These are phyloP conservation scores for Aspergillus sp. DNA, from an alignment of 2,329 filamentous ascomycete genomes.

Conservation along the genomic window DNA sequence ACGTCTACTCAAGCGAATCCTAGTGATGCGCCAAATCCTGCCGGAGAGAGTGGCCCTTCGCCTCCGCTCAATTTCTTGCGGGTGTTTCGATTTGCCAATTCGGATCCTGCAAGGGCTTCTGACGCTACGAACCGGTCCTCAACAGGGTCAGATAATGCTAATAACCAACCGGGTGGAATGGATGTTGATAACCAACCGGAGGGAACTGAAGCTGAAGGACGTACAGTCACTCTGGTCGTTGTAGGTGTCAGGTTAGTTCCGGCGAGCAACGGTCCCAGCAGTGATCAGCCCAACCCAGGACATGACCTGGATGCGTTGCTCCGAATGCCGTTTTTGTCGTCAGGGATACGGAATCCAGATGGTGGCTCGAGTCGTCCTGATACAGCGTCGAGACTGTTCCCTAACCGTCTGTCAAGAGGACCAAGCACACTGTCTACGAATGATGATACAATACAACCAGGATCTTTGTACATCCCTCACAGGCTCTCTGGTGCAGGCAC, in stretches of 20 bases:
- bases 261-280: constrained; percentile 41
- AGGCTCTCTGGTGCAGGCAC: constrained; percentile 26
- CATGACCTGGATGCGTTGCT: constrained; percentile 40
- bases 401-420: constrained; percentile 48
- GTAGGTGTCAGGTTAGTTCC: constrained; percentile 63
- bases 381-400: constrained; percentile 48
- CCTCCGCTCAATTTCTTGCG: constrained; percentile 61
- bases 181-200: constrained; percentile 36
- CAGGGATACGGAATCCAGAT: constrained; percentile 37
- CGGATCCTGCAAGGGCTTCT: constrained; percentile 27
- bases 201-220: constrained; percentile 42
- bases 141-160: constrained; percentile 18
- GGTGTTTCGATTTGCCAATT: constrained; percentile 61
- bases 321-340: constrained; percentile 39
- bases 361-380: constrained; percentile 48
- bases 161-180: constrained; percentile 26
- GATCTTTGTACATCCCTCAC: constrained; percentile 27
- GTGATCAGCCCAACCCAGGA: constrained; percentile 38
- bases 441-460: constrained; percentile 48
- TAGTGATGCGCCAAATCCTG: constrained; percentile 28
- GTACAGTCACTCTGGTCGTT: constrained; percentile 63
- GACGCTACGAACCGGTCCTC: constrained; percentile 17
- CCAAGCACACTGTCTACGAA: constrained; percentile 43
- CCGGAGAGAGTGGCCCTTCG: constrained; percentile 36
- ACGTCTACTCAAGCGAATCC: constrained; percentile 50